Conservation (phyloP, 208 protist genomes). For the Leishmania amazonensis region DNA sequence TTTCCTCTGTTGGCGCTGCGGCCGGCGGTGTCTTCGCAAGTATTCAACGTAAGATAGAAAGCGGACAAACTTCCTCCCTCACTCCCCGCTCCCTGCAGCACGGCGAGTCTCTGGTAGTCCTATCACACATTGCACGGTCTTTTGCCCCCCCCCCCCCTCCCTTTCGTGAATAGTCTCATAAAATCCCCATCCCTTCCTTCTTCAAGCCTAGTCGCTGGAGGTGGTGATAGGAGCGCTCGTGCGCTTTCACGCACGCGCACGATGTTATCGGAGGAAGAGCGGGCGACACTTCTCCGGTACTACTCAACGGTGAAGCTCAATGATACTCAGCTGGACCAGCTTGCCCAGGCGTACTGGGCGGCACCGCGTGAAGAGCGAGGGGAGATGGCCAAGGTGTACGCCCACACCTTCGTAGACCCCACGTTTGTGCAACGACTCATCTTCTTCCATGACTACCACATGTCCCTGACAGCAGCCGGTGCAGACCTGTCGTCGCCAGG, state of each 20-base stretch:
- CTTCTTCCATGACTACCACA: constrained; percentile 48
- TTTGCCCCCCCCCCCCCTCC: neutral
- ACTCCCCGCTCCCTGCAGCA: neutral
- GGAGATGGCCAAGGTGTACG: constrained; percentile 75
- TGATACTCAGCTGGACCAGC: constrained; percentile 59
- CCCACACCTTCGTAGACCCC: constrained; percentile 71
- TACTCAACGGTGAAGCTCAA: constrained; percentile 64
- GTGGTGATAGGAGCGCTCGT: neutral
- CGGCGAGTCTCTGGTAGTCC: neutral
- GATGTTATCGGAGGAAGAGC: constrained; percentile 76
- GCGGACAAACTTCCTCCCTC: neutral
- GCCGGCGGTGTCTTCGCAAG: neutral
- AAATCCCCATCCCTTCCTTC: neutral
- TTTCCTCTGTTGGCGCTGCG: neutral
- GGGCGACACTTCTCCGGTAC: constrained; percentile 67
- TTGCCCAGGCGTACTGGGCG: constrained; percentile 79
- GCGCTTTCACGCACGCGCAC: neutral
- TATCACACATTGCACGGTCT: neutral
- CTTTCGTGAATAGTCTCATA: neutral
- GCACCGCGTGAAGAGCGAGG: constrained; percentile 58
- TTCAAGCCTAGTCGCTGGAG: neutral
- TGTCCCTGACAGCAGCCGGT: constrained; percentile 4
- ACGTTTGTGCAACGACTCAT: constrained; percentile 80
- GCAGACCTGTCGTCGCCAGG: neutral
- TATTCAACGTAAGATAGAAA: neutral